Conservation (phyloP, 805 yeast species). For the Kodamaea leandrae region DNA sequence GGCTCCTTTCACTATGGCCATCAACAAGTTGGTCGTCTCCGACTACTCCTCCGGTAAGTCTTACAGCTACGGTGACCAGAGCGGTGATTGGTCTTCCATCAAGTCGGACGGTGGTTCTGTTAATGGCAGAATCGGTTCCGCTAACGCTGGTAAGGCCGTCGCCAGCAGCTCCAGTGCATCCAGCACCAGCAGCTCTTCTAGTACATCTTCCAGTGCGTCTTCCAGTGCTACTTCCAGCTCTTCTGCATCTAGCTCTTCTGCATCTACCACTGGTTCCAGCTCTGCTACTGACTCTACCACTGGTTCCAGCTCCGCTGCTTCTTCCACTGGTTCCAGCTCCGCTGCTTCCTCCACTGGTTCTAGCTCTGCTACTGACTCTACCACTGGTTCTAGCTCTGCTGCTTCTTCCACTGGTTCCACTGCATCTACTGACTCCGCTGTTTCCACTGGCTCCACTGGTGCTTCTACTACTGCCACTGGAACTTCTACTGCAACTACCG, state of each 20-base stretch:
- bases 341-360: constrained; percentile 12
- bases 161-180: constrained; percentile 9
- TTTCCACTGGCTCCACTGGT: background rate
- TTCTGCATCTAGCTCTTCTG: constrained; percentile 15
- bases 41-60: constrained; percentile 49
- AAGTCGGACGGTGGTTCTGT: constrained; percentile 35
- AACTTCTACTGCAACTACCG: background rate
- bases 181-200: constrained; percentile 6
- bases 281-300: constrained; percentile 14
- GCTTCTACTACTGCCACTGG: background rate
- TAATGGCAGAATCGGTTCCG: constrained; percentile 18
- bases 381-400: constrained; percentile 1
- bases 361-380: constrained; percentile 19
- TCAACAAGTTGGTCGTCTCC: constrained; percentile 18
- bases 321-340: constrained; percentile 6
- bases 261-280: constrained; percentile 19
- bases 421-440: background rate
- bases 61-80: constrained; percentile 39
- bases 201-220: constrained; percentile 12
- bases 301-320: constrained; percentile 10
- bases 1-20: constrained; percentile 23
- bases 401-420: constrained; percentile 3
- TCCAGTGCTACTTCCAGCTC: constrained; percentile 19
- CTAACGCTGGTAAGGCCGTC: constrained; percentile 10
- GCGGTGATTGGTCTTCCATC: constrained; percentile 41